Conservation (phyloP, 2,329 filamentous ascomycete genomes). For the Cladosporium sp. region DNA sequence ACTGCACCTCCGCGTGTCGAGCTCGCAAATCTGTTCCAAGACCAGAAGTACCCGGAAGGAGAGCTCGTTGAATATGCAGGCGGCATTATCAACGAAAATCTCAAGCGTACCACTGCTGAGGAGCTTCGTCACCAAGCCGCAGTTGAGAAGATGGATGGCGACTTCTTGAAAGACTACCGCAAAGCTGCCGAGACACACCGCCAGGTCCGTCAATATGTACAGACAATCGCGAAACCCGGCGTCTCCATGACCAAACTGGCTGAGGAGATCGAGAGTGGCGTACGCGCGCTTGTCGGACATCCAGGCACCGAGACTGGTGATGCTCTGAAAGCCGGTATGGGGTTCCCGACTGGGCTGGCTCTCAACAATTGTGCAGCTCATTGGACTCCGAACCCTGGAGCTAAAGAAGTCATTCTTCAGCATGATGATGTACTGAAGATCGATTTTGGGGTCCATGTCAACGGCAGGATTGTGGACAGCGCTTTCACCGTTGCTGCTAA, state of each 20-base stretch:
- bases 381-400: constrained; percentile 81
- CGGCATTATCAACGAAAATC: constrained; percentile 63
- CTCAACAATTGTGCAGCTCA: constrained; percentile 83
- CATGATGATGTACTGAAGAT: constrained; percentile 69
- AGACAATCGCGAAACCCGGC: constrained; percentile 71
- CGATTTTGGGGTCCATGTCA: constrained; percentile 67
- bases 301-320: constrained; percentile 73
- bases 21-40: constrained; percentile 68
- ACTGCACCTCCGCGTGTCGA: constrained; percentile 72
- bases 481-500: constrained; percentile 67
- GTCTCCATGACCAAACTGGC: constrained; percentile 76
- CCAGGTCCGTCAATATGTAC: constrained; percentile 78
- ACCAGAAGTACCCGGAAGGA: constrained; percentile 67
- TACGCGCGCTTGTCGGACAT: constrained; percentile 72
- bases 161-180: constrained; percentile 76
- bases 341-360: constrained; percentile 79
- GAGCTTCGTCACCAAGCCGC: constrained; percentile 68
- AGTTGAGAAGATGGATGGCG: constrained; percentile 68
- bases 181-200: constrained; percentile 85
- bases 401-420: constrained; percentile 68
- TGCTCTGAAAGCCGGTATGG: constrained; percentile 72
- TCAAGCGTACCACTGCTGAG: constrained; percentile 73
- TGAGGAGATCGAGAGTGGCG: constrained; percentile 79
- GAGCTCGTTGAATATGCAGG: constrained; percentile 66
- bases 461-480: constrained; percentile 66